phyloP scores from a whole-genome alignment of 139 green algal genomes.

The Coelastrella sp. region DNA sequence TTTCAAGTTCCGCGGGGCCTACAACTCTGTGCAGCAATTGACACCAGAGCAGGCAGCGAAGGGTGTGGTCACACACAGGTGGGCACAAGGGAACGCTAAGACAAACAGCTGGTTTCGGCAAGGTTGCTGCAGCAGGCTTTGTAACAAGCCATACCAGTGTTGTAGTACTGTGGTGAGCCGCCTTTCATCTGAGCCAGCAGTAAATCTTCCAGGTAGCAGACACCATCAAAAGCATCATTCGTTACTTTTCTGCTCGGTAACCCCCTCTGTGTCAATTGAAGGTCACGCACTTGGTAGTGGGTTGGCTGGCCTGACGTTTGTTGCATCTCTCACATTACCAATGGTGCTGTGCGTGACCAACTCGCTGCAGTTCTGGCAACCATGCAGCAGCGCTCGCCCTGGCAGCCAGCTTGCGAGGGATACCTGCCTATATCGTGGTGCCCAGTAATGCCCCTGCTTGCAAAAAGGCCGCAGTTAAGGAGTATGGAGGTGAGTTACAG shows the following conservation, averaged over 20 bases:
- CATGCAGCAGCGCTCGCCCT: conserved; percentile 64
- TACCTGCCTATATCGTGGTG: conserved; percentile 84
- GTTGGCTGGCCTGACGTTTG: too few species aligned
- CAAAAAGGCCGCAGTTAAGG: conserved; percentile 77
- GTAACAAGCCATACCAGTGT: too few species aligned
- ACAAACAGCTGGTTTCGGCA: too few species aligned
- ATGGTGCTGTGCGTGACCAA: background rate
- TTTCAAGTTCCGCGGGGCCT: conserved; percentile 82
- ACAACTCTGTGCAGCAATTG: conserved; percentile 78
- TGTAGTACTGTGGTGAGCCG: too few species aligned
- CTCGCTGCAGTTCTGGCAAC: conserved; percentile 54
- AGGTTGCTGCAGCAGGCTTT: too few species aligned
- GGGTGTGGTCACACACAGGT: conserved; percentile 81
- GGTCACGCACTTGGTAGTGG: too few species aligned
- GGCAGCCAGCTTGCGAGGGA: conserved; percentile 67
- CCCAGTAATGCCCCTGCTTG: conserved; percentile 71
- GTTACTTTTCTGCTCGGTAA: too few species aligned
- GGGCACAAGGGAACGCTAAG: background rate
- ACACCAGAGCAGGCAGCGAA: conserved; percentile 55
- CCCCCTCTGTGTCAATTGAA: too few species aligned
- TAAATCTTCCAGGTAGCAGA: too few species aligned
- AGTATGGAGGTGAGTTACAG: conserved; percentile 64
- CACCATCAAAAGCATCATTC: too few species aligned
- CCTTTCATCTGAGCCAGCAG: too few species aligned
- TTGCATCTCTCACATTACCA: background rate